phyloP scores from a whole-genome alignment of 768 basidiomycete genomes.

The Hypholoma sublateritium region DNA sequence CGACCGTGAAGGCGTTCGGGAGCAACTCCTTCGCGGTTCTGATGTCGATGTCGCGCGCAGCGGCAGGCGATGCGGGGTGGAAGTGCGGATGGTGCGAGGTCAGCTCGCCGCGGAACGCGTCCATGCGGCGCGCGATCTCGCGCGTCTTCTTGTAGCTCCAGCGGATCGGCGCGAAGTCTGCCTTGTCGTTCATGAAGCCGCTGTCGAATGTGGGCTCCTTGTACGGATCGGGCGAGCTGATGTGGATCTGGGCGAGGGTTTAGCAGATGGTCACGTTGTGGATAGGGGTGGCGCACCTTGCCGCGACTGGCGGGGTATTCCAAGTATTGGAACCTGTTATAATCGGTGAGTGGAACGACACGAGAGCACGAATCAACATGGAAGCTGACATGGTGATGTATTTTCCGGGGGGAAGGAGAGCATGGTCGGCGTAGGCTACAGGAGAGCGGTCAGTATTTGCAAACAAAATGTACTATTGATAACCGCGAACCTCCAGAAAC shows the following conservation, averaged over 20 bases:
- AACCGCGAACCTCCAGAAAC: constrained; percentile 36
- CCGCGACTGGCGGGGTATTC: constrained; percentile 77
- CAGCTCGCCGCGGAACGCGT: constrained; percentile 71
- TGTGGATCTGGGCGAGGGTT: constrained; percentile 49
- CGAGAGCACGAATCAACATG: background rate
- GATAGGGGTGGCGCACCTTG: constrained; percentile 38
- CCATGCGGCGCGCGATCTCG: constrained; percentile 72
- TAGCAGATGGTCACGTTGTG: background rate
- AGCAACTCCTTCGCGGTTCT: constrained; percentile 61
- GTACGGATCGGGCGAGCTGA: constrained; percentile 60
- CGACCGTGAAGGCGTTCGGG: constrained; percentile 62
- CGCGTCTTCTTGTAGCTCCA: constrained; percentile 81
- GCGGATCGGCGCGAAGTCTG: constrained; percentile 72
- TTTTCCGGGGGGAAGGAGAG: constrained; percentile 68
- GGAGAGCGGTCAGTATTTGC: too few relatives aligned
- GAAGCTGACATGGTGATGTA: constrained; percentile 59
- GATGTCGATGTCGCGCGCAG: constrained; percentile 58
- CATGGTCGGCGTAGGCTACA: constrained; percentile 65
- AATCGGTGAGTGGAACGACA: background rate
- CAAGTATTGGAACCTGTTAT: constrained; percentile 62
- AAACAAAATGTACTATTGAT: too few relatives aligned
- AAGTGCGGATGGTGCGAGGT: constrained; percentile 75
- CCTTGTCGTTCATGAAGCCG: constrained; percentile 81
- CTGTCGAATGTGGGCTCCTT: constrained; percentile 64
- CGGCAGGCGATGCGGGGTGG: constrained; percentile 54